Evolutionary conservation across 768 basidiomycete species (phyloP).

Genomic region (Hypholoma sublateritium): DNA sequence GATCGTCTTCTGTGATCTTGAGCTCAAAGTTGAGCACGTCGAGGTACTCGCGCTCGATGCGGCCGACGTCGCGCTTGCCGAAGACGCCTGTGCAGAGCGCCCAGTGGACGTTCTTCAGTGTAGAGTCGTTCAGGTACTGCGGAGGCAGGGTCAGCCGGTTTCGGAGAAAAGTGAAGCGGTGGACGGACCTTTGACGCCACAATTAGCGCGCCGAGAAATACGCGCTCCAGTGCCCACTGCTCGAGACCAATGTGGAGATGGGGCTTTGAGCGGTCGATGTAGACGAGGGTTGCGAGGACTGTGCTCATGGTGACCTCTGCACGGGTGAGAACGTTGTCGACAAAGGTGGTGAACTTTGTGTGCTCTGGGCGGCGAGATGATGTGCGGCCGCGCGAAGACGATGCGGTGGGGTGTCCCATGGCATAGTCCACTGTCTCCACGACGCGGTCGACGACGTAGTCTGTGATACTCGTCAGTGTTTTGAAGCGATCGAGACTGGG

Average conservation of each 20-base stretch:
- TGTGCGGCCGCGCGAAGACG: conserved; percentile 50
- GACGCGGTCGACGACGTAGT: conserved; percentile 69
- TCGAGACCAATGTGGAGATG: conserved; percentile 80
- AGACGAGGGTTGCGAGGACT: conserved; percentile 70
- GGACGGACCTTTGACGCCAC: conserved; percentile 74
- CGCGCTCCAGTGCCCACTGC: conserved; percentile 86
- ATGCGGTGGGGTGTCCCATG: conserved; percentile 61
- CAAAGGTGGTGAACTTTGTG: conserved; percentile 63
- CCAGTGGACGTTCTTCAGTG: conserved; percentile 91
- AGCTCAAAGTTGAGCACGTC: conserved; percentile 80
- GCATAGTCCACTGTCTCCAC: conserved; percentile 76
- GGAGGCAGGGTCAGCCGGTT: conserved; percentile 13
- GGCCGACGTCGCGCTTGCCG: conserved; percentile 76
- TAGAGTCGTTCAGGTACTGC: conserved; percentile 85
- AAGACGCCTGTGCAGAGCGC: conserved; percentile 82
- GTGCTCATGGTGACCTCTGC: conserved; percentile 74
- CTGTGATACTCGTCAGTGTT: conserved; percentile 32
- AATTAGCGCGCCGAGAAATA: conserved; percentile 90
- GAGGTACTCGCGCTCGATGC: conserved; percentile 81
- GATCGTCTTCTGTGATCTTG: conserved; percentile 59
- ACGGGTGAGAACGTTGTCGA: conserved; percentile 63
- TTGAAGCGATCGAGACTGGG: neutral
- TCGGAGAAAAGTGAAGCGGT: conserved; percentile 2
- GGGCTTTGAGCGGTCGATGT: conserved; percentile 74
- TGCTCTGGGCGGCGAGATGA: conserved; percentile 49